These are phyloP conservation scores for Chlamydomonas sphaeroides DNA, from an alignment of 139 green algal genomes.

Conservation along the genomic window DNA sequence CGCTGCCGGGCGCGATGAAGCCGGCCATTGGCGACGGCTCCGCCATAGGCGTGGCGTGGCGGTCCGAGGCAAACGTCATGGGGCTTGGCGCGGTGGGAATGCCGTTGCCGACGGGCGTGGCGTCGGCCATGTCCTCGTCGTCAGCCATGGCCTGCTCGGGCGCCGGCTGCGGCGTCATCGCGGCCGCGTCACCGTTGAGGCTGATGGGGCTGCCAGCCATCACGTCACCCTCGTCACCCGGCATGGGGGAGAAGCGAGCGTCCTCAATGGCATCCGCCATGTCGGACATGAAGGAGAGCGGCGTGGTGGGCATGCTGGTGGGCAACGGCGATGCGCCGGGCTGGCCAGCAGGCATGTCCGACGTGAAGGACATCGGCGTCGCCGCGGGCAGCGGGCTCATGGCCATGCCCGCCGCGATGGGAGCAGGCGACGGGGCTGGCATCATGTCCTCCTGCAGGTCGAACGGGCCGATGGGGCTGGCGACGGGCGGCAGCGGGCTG, in stretches of 20 bases:
- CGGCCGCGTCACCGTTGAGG: background rate
- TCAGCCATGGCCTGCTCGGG: background rate
- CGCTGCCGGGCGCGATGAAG: background rate
- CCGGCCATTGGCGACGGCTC: background rate
- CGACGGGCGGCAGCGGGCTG: background rate
- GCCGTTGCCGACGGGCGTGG: background rate
- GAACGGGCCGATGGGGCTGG: constrained; percentile 5
- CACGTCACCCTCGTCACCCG: background rate
- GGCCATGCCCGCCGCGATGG: no score
- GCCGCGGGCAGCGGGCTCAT: background rate
- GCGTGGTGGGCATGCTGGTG: background rate
- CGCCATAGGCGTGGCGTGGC: background rate
- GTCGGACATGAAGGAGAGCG: constrained; percentile 5
- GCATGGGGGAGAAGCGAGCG: constrained; percentile 17
- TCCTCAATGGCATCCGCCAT: background rate
- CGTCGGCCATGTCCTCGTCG: background rate
- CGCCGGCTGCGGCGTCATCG: background rate
- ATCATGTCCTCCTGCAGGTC: background rate
- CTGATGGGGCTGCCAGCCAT: constrained; percentile 11
- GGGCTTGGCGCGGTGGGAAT: background rate
- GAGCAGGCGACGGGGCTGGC: background rate
- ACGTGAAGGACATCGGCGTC: constrained; percentile 11
- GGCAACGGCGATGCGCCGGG: background rate
- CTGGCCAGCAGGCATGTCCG: background rate
- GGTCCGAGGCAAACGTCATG: background rate